Evolutionary conservation across 106 monocot genomes (phyloP), one percentile per base, ranked within the genome.

Genomic region (Allium cepa): DNA sequence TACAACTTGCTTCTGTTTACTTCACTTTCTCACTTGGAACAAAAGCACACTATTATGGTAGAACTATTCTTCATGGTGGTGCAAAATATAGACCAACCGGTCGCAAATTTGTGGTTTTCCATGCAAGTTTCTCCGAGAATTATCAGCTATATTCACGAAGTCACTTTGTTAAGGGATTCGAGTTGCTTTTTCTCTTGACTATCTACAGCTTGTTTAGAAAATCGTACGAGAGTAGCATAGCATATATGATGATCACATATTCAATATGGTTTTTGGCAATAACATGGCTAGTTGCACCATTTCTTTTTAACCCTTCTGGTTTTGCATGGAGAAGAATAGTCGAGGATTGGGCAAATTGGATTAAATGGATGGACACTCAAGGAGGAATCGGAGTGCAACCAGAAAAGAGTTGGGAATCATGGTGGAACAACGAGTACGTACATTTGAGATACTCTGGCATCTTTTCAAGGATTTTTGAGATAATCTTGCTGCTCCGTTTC

Each of bases 111-210:
- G 91, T 91, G 26, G 91, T 87, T 48, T 85, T 87, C 57, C 93
- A 88, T 69, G 83, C 85, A 62, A 86, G 83, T 47, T 94, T 94
- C 63, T 62, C 94, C 10, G 90, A 94, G 50, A 94, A 94, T 56
- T 90, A 94, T 66, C 82, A 85, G 58, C 64, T 94, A 12, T 90
- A 94, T 59, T 94, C 94, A 7, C 84, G 94, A 4, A 94, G 94
- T 68, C 94, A 94, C 69, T 94, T 94, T 60, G 85, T 94, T 49
- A 94, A 90, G 69, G 94, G 90, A 71, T 82, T 94, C 62, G 94
- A 94, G 60, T 50, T 94, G 68, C 58, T 83, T 47, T 87, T 94
- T 53, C 77, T 94, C 45, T 66, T 94, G 64, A 66, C 74, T 12
- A 71, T 90, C 4, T 87, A 94, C 58, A 75, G 82, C 49, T 11